phyloP scores from a whole-genome alignment of 2,329 filamentous ascomycete genomes.

The Helminthosporium solani region DNA sequence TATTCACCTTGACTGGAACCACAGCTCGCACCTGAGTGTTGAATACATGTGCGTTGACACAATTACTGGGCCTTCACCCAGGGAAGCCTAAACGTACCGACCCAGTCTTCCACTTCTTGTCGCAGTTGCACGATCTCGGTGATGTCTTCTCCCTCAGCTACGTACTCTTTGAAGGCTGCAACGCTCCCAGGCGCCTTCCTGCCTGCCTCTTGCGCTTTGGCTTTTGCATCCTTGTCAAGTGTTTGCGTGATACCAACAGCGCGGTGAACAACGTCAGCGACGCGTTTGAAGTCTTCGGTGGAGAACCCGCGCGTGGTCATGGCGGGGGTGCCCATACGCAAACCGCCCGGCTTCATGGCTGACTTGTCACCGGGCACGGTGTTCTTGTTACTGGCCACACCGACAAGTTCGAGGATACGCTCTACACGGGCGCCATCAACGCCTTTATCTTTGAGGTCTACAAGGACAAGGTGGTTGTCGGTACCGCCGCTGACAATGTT shows the following conservation, averaged over 20 bases:
- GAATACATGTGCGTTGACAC: neutral
- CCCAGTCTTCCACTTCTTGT: constrained; percentile 46
- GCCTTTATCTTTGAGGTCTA: constrained; percentile 83
- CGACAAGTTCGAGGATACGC: constrained; percentile 93
- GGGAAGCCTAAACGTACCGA: constrained; percentile 44
- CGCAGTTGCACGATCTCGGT: constrained; percentile 45
- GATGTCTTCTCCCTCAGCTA: constrained; percentile 44
- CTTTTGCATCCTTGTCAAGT: constrained; percentile 43
- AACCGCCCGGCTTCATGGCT: constrained; percentile 87
- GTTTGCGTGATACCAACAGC: constrained; percentile 45
- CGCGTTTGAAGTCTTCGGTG: constrained; percentile 82
- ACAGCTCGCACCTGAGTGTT: neutral
- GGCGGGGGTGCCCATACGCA: constrained; percentile 94
- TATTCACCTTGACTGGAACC: too few species aligned
- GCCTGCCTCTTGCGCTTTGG: constrained; percentile 38
- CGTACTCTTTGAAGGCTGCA: constrained; percentile 44
- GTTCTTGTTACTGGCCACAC: constrained; percentile 99
- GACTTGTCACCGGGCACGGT: constrained; percentile 96
- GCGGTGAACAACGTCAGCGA: constrained; percentile 45
- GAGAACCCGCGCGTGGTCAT: constrained; percentile 97
- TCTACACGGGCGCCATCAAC: constrained; percentile 95
- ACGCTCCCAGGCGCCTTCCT: constrained; percentile 44
- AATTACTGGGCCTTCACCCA: constrained; percentile 37
- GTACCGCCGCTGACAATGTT: constrained; percentile 94
- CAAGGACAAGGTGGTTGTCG: constrained; percentile 94